Evolutionary conservation across 768 basidiomycete genomes (phyloP), one percentile per base, ranked within the genome.

Genomic region (Termitomyces sp.): DNA sequence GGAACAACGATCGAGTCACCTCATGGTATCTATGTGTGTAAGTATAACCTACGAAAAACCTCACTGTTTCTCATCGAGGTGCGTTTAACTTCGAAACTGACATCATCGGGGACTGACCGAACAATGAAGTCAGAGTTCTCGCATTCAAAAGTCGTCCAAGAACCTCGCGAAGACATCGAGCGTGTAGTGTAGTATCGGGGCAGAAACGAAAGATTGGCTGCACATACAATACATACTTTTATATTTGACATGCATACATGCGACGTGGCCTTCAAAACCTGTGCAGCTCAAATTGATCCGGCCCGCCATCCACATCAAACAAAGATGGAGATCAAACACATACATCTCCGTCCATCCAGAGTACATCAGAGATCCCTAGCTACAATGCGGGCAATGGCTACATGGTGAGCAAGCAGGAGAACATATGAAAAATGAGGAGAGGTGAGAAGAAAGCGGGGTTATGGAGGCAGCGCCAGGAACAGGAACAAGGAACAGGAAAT

Each of bases 91-190:
- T 69, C 65, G 70, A 86, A 88, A 45, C 72, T 72, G 34, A 78
- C 71, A 34, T 74, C 76, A 71, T 87, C 86, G 40, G 76, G 77
- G 29, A 80, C 71, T 48, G 86, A 87, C 40, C 77, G 81, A 20
- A 90, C 79, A 37, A 72, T 64, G 65, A 89, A 85, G 66, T 88
- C 82, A 4, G 86, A 76, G 20, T 81, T 73, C 40, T 77, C 72
- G 68, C 81, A 82, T 65, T 72, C 69, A 68, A 82, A 81, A 56
- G 72, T 66, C 42, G 71, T 68, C 76, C 74, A 79, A 38, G 68
- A 61, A 69, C 71, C 61, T 54, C 55, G 60, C 31, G 29, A 32
- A 53, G 62, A 5, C 60, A 66, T 61, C 5, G 56, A 58, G 38
- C 46, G 43, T 12, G 29, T 31, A 32, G 37, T 12, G 29, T 31